Base-by-base conservation (phyloP, 1,284 basidiomycete species). In the Rhodotorula sp. region DNA sequence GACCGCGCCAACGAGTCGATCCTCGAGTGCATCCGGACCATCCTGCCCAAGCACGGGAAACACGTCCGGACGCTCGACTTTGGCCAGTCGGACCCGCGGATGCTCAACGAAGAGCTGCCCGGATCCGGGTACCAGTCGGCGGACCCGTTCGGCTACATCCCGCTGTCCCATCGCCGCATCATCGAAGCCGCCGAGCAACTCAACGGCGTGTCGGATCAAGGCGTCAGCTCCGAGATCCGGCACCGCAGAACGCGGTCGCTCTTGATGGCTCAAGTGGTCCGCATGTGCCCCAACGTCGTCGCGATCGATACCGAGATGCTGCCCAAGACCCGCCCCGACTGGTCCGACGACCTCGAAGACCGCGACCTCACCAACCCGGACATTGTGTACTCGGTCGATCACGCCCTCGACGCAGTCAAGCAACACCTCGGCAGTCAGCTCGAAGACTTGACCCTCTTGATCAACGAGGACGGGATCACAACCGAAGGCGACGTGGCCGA, bases 41-140 rank as follows among this genome's bases (percentile, higher is more conserved):
- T 73, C 60, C 62, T 71, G 7, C 69, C 72, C 0, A 55, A 65
- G 4, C 69, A 62, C 30, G 61, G 58, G 4, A 60, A 15, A 1
- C 67, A 68, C 60, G 62, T 73, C 53, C 42, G 48, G 26, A 48
- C 54, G 26, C 60, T 73, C 56, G 61, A 62, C 29, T 67, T 70
- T 59, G 60, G 58, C 17, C 68, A 73, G 45, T 37, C 48, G n/a
- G 56, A 59, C 42, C 49, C 24, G 10, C 55, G 48, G 33, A 59
- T 67, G 61, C 44, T 63, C 24, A 24, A 45, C 24, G n/a, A 24
- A 42, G 64, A 64, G 17, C 29, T 17, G 30, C 42, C n/a, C 24
- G 53, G 22, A 4, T n/a, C 53, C 42, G 58, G 30, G 14, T 44
- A 57, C n/a, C 33, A 49, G 26, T 24, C 57, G 10, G 46, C 26